Base-by-base conservation (phyloP, 129 eudicot species). In the Ambrosia trifida region DNA sequence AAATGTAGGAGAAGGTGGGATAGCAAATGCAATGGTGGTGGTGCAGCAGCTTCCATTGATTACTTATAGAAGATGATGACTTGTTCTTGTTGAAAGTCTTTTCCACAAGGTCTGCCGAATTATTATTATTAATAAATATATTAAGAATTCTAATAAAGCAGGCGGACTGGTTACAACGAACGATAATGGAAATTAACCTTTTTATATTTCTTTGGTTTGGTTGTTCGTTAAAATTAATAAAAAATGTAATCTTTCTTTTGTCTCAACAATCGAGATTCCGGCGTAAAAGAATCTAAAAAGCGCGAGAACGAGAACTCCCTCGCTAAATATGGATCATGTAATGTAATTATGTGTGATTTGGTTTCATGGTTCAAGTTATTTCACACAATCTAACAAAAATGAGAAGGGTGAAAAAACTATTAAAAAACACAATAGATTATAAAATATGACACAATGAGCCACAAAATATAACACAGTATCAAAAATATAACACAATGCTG, bases 1-100 rank as follows among this genome's bases (percentile, higher is more conserved):
- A 72, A 79, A 72, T 79, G 73, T 7, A 38, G 70, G 46, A 17
- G 44, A 69, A 61, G 43, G 33, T 53, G 63, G 31, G 17, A 41
- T 45, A 30, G 47, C 57, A 30, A 68, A 50, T 3, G 6, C 10
- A 40, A 17, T 54, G 41, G 51, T 38, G 78, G 57, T 13, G 20
- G 66, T 30, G 67, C 49, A 40, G 65, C 11, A n/a, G n/a, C 28
- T 24, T 24, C 62, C 73, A 66, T 75, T 11, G 12, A 44, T 17
- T 7, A 16, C 28, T 38, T 51, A 41, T 66, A 28, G 59, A 31
- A 56, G 36, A 24, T 24, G 28, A 24, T 1, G 28, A 36, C 14
- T 13, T 10, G 7, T 17, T 5, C 7, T 11, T 51, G 6, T 30
- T 3, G 7, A 36, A 24, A 50, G 66, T 74, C 43, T 3, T n/a